Conservation (phyloP, 352 stramenopile genomes). For the Stramenopiles sp. region DNA sequence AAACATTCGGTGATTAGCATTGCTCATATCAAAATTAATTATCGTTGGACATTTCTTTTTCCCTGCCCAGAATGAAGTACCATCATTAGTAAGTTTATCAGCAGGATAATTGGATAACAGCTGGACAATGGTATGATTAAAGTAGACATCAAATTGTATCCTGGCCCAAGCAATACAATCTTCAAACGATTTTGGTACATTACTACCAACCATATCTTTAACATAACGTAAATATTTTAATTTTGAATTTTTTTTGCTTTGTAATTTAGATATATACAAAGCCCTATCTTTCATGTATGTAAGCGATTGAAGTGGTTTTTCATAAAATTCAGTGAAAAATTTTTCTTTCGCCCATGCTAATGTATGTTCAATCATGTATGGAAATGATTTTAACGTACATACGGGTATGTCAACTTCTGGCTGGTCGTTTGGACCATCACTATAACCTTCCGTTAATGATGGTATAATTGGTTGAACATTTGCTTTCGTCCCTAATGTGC, state of each 20-base stretch:
- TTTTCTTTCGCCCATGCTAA: conserved; percentile 95
- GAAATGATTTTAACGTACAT: conserved; percentile 99
- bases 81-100: conserved; percentile 69
- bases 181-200: conserved; percentile 71
- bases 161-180: conserved; percentile 92
- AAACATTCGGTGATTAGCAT: conserved; percentile 83
- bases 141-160: conserved; percentile 90
- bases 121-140: conserved; percentile 85
- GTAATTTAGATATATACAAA: conserved; percentile 26
- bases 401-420: conserved; percentile 97
- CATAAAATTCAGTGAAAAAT: conserved; percentile 96
- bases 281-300: conserved; percentile 46
- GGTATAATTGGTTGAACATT: conserved; percentile 77
- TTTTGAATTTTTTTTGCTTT: conserved; percentile 89
- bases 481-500: conserved; percentile 94
- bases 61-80: conserved; percentile 94
- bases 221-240: conserved; percentile 72
- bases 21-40: conserved; percentile 64
- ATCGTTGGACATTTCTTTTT: conserved; percentile 83
- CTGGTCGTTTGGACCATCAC: conserved; percentile 73
- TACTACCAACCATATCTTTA: conserved; percentile 68
- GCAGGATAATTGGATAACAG: conserved; percentile 93
- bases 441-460: conserved; percentile 75
- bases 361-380: conserved; percentile 96
- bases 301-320: conserved; percentile 86